These are phyloP conservation scores for Chytriomyces sp. DNA, from an alignment of 192 early-diverging fungal species.

Conservation along the genomic window DNA sequence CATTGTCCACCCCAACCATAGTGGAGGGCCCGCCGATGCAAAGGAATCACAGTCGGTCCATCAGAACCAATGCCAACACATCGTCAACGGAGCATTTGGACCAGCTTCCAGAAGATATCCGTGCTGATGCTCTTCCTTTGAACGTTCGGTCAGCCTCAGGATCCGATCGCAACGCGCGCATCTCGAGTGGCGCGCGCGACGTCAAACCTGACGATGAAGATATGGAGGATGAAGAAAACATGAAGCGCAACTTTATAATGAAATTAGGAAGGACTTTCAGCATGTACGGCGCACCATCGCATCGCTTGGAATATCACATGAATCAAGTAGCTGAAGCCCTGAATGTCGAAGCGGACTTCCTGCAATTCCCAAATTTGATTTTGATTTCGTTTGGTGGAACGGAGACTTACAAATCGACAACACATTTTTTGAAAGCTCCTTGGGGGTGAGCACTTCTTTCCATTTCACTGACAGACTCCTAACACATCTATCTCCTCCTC, in stretches of 20 bases:
- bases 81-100: no score
- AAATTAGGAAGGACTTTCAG: conserved; percentile 40
- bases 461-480: not conserved
- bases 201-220: not conserved
- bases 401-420: conserved; percentile 27
- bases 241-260: conserved; percentile 47
- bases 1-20: not conserved
- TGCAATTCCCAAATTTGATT: conserved; percentile 40
- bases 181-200: not conserved
- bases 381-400: conserved; percentile 43
- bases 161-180: not conserved
- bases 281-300: conserved; percentile 46
- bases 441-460: not conserved
- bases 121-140: not conserved
- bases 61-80: no score
- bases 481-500: not conserved
- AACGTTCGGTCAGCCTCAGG: not conserved
- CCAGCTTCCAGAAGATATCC: not conserved
- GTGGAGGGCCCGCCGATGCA: no score
- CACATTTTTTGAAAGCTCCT: not conserved
- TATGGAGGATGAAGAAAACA: conserved; percentile 1
- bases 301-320: conserved; percentile 49
- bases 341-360: conserved; percentile 38
- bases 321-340: conserved; percentile 38
- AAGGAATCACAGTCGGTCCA: no score